Base-by-base conservation (phyloP, 768 basidiomycete species). In the Calocera viscosa region DNA sequence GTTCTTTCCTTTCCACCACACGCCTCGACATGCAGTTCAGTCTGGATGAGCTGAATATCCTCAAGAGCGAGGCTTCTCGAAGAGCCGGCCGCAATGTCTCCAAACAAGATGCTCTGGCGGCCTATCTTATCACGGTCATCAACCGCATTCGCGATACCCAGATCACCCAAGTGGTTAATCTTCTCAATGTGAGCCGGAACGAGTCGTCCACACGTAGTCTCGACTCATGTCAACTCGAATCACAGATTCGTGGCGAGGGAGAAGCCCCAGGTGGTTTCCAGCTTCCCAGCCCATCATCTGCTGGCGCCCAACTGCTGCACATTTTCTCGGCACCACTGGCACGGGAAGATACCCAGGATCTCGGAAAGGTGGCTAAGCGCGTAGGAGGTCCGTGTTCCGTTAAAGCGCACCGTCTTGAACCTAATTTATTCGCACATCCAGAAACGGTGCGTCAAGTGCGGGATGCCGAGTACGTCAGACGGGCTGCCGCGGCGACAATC, bases 11-110 rank as follows among this genome's bases (percentile, higher is more conserved):
- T 16, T 60, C 53, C 14, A 60, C 53, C 30, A 60, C 26, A 26
- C 14, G 53, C 14, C 26, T 60, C 53, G 53, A 60, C 26, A 60
- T 60, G 8, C 53, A 60, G 26, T 60, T 60, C 53, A 60, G 53
- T 19, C 53, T 60, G 10, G 26, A 32, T 11, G 53, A 60, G 30
- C 14, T 60, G 24, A 60, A 10, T 19, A 26, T 60, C 24, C 30
- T 60, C 26, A 60, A 60, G 26, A 2, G 11, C 16, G 53, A 60
- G 26, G 53, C 53, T 26, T 60, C 53, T 28, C 53, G 53, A 26
- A 10, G 30, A 22, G 53, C 53, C 7, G 53, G 53, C 10, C 53
- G 30, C 2, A 60, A 60, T 19, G 53, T 60, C 26, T 60, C 53
- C 24, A 60, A 60, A 19, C 53, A 60, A 32, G 53, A 60, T 32